Base-by-base conservation (phyloP, 257 asterid species). In the Leptodermis oblonga region DNA sequence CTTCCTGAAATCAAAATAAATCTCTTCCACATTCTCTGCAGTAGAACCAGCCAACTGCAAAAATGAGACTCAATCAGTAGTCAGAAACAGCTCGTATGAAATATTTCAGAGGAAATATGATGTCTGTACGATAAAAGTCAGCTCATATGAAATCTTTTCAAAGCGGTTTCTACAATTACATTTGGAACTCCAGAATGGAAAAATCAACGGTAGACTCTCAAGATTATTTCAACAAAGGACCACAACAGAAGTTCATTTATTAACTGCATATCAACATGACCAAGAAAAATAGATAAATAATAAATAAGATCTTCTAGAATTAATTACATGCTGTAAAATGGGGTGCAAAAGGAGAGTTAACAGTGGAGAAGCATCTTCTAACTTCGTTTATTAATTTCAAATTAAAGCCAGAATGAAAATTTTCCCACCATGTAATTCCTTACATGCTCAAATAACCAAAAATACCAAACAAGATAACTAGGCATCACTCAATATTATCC, bases 1-100 rank as follows among this genome's bases (percentile, higher is more conserved):
- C 92, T 90, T 93, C 90, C 97, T 93, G 78, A 90, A 93, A 74
- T 90, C 96, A 62, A 88, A 93, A 85, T 85, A 90, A 65, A 93
- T 90, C 85, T 93, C 99, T 77, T 88, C 95, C 54, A 60, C 73
- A 67, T 74, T 84, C 68, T 45, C 83, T 43, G 85, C 74, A 30
- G 86, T 65, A 73, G 98, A 80, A 71, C 86, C 88, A 59, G 85
- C 18, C 15, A 11, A 15, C 33, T 26, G 45, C 30, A 9, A 34
- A 34, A 37, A 51, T 51, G 41, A 37, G 51, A 18, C 25, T 48
- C 17, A 43, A 34, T 15, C 39, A 31, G 13, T 60, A 17, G 28
- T 60, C 14, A 30, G 28, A 60, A 17, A 4, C 33, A 60, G 17
- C 26, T 10, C 26, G 33, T 23, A 0, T 34, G 15, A 17, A 33